phyloP scores from a whole-genome alignment of 1,284 basidiomycete species.

The Pyrrhoderma noxium region DNA sequence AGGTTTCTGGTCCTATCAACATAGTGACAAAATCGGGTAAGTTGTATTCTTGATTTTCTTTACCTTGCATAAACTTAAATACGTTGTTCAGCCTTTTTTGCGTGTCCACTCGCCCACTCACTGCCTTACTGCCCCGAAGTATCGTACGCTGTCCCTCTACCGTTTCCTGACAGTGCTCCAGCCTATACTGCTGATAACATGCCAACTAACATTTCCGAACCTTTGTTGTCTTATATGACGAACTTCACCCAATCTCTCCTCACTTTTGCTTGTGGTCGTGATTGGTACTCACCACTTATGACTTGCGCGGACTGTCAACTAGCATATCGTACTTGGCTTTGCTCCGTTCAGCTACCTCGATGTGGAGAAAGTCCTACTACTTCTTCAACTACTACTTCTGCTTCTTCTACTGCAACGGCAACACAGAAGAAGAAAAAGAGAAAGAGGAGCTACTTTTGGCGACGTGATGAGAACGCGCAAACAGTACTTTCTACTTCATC shows the following conservation, averaged over 20 bases:
- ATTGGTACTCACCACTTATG: conserved; percentile 72
- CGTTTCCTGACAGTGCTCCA: conserved; percentile 30
- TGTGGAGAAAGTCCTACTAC: conserved; percentile 48
- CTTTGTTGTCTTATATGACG: conserved; percentile 52
- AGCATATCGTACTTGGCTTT: conserved; percentile 77
- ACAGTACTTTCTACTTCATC: conserved; percentile 30
- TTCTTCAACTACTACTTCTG: conserved; percentile 22
- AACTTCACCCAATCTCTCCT: conserved; percentile 70
- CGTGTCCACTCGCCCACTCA: conserved; percentile 65
- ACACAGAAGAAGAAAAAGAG: neutral
- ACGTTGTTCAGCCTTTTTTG: conserved; percentile 49
- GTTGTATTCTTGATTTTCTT: conserved; percentile 21
- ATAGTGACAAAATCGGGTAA: conserved; percentile 64
- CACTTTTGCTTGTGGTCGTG: conserved; percentile 73
- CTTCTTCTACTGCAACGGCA: conserved; percentile 22
- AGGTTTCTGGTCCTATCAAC: conserved; percentile 55
- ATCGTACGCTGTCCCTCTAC: conserved; percentile 65
- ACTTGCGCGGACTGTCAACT: conserved; percentile 70
- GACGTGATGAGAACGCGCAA: conserved; percentile 6
- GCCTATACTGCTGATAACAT: conserved; percentile 46
- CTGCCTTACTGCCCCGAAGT: conserved; percentile 69
- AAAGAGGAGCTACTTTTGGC: conserved; percentile 21
- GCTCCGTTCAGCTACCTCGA: conserved; percentile 62
- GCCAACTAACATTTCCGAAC: conserved; percentile 39
- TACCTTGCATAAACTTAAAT: conserved; percentile 10